Evolutionary conservation across 176 grass and related monocot genomes (phyloP).

Genomic region (Oryza rufipogon): DNA sequence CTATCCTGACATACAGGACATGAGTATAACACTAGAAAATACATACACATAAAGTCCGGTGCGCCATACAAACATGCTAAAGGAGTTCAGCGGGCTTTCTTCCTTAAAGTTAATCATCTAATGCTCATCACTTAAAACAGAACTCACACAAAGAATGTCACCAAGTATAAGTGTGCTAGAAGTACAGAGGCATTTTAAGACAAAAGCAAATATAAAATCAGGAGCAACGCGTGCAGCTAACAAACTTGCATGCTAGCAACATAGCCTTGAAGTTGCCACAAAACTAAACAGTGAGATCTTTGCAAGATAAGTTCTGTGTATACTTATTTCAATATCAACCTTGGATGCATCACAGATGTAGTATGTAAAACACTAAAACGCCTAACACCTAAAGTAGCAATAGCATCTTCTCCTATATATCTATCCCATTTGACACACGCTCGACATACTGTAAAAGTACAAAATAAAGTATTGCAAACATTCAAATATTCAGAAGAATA

Average conservation of each 20-base stretch:
- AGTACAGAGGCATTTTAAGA: background rate
- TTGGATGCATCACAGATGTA: background rate
- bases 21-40: background rate
- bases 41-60: background rate
- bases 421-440: background rate
- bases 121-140: background rate
- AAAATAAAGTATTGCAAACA: slow-evolving; percentile 5
- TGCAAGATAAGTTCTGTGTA: background rate
- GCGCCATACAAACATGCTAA: background rate
- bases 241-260: background rate
- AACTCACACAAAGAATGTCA: slow-evolving; percentile 10
- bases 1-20: background rate
- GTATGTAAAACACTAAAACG: background rate
- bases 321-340: slow-evolving; percentile 7
- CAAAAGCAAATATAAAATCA: background rate
- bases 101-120: too few species aligned
- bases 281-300: slow-evolving; percentile 18
- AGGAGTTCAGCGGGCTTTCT: background rate
- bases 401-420: slow-evolving; percentile 12
- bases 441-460: background rate
- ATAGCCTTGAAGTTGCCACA: background rate
- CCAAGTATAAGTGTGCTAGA: background rate
- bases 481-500: slow-evolving; percentile 17
- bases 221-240: background rate
- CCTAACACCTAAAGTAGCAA: background rate